A percentile compares a stretch with the other conserved stretches of the same genome.
phyloP scores from a whole-genome alignment of 2,329 filamentous ascomycete genomes.

The Pezicula neosporulosa region DNA sequence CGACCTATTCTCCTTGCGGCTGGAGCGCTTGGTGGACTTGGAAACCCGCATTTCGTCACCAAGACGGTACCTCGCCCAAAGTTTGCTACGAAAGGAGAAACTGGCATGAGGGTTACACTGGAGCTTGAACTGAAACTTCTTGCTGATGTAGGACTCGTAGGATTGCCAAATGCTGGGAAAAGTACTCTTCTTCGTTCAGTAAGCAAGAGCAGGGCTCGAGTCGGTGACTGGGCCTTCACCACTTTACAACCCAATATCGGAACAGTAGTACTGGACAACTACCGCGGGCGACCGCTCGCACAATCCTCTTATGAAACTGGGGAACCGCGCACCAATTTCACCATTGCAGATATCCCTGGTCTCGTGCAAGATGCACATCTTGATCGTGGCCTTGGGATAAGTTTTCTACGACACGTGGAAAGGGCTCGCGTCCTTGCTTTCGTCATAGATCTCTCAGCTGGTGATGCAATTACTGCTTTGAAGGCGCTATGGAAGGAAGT shows the following conservation, averaged over 20 bases:
- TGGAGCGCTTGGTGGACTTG: slow-evolving; percentile 84
- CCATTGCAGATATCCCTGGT: slow-evolving; percentile 92
- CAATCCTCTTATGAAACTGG: slow-evolving; percentile 40
- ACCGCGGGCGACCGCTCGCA: slow-evolving; percentile 66
- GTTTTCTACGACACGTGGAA: slow-evolving; percentile 91
- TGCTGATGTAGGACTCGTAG: slow-evolving; percentile 91
- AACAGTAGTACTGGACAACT: slow-evolving; percentile 87
- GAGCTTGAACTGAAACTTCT: slow-evolving; percentile 92
- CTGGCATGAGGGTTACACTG: slow-evolving; percentile 72
- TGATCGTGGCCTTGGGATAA: slow-evolving; percentile 85
- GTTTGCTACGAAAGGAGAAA: slow-evolving; percentile 84
- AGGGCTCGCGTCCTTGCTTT: slow-evolving; percentile 91
- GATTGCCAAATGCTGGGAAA: slow-evolving; percentile 94
- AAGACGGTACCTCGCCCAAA: slow-evolving; percentile 72
- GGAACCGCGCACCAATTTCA: slow-evolving; percentile 73
- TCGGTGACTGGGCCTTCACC: slow-evolving; percentile 96
- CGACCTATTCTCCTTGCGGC: slow-evolving; percentile 81
- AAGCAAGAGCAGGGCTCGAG: slow-evolving; percentile 81
- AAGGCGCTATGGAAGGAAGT: slow-evolving; percentile 88
- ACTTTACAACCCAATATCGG: slow-evolving; percentile 94
- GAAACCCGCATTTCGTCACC: slow-evolving; percentile 89
- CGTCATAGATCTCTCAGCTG: slow-evolving; percentile 79
- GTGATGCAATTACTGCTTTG: slow-evolving; percentile 75
- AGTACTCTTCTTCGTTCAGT: slow-evolving; percentile 85
- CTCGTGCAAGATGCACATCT: slow-evolving; percentile 90